phyloP scores from a whole-genome alignment of 2,329 filamentous ascomycete species.

The Elsinoe ampelina region DNA sequence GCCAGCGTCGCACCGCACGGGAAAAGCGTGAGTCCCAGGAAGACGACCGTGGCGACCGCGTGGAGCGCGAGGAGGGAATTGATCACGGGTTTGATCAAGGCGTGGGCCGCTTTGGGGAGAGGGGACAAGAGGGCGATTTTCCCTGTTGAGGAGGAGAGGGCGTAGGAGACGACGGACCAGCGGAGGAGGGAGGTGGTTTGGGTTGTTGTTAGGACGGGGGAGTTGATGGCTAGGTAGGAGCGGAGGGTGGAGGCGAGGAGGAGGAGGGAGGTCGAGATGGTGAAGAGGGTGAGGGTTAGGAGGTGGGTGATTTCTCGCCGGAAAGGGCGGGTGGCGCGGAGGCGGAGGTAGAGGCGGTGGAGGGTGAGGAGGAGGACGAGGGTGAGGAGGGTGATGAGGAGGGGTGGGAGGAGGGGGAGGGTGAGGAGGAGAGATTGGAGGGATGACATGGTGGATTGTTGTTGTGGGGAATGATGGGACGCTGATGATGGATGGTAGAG shows the following conservation, averaged over 20 bases:
- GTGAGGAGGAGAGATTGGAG: not conserved
- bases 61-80: not conserved
- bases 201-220: not conserved
- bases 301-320: not conserved
- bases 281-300: not conserved
- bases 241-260: not conserved
- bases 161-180: not conserved
- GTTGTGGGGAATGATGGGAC: not conserved
- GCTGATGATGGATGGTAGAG: not conserved
- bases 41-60: not conserved
- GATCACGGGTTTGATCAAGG: not conserved
- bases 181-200: conserved; percentile 3
- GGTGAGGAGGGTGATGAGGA: conserved; percentile 1
- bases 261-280: not conserved
- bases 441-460: not conserved
- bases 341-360: conserved; percentile 10
- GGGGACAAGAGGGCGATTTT: not conserved
- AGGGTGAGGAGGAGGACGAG: not conserved
- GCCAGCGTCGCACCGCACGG: conserved; percentile 12
- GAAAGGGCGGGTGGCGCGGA: not conserved
- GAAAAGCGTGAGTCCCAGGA: conserved; percentile 5
- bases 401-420: not conserved
- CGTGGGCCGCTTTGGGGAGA: not conserved
- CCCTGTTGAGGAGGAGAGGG: not conserved
- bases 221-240: not conserved